A percentile compares a stretch with the other conserved stretches of the same genome.
Conservation (phyloP, 2,329 filamentous ascomycete genomes). For the Leptographium flavum region DNA sequence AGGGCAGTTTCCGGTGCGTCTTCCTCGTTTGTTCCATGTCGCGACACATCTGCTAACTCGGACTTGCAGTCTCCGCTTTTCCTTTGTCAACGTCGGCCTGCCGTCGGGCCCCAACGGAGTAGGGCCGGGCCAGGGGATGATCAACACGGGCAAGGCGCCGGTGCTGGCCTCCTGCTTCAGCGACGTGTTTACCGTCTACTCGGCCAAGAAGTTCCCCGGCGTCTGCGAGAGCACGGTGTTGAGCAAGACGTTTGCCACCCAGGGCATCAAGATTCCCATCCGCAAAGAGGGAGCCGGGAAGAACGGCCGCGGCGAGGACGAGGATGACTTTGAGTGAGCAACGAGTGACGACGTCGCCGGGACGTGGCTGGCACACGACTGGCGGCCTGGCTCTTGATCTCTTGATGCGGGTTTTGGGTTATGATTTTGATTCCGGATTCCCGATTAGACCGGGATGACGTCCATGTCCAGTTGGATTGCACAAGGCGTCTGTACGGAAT, state of each 20-base stretch:
- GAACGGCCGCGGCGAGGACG: conserved; percentile 39
- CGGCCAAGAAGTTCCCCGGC: conserved; percentile 94
- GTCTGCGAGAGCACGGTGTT: conserved; percentile 87
- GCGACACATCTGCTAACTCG: no score
- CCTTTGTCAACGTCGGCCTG: conserved; percentile 72
- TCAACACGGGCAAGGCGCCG: conserved; percentile 65
- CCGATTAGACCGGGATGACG: no score
- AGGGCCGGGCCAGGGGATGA: conserved; percentile 25
- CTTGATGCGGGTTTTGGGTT: no score
- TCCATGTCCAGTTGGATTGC: no score
- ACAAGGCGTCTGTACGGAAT: no score
- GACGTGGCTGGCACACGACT: no score
- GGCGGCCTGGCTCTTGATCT: no score
- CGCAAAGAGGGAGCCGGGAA: conserved; percentile 59
- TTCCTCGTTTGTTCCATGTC: neutral
- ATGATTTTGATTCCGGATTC: no score
- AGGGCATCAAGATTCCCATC: conserved; percentile 95
- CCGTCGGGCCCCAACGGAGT: conserved; percentile 20
- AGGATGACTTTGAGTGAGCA: conserved; percentile 18
- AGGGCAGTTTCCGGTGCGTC: conserved; percentile 73
- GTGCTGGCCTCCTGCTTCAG: conserved; percentile 79
- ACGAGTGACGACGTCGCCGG: no score
- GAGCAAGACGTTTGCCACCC: conserved; percentile 83
- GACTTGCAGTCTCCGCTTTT: conserved; percentile 52
- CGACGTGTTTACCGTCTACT: conserved; percentile 83